Evolutionary conservation across 441 rosid genomes (phyloP).

Genomic region (Erodium texanum): DNA sequence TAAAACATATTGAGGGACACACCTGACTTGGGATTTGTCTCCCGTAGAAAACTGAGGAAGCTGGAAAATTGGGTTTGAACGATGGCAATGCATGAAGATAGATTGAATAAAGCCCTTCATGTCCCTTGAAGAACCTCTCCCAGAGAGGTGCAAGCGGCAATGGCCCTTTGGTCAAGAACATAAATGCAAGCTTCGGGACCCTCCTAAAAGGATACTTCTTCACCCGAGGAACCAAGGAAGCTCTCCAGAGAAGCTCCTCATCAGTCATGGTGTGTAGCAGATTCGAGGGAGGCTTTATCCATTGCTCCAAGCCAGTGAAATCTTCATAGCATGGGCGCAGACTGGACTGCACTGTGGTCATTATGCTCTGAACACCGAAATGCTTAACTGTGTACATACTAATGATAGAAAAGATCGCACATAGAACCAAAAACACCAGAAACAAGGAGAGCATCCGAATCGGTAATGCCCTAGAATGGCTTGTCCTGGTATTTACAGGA

Average conservation of each 20-base stretch:
- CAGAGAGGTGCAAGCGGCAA: constrained; percentile 74
- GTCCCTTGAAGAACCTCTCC: constrained; percentile 83
- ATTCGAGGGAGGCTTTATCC: constrained; percentile 51
- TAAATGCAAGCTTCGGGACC: constrained; percentile 71
- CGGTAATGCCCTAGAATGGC: constrained; percentile 44
- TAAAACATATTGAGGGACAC: constrained; percentile 40
- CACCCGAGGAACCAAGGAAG: constrained; percentile 63
- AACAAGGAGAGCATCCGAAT: constrained; percentile 42
- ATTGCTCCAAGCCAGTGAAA: constrained; percentile 30
- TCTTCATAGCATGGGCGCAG: constrained; percentile 46
- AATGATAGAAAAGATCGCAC: constrained; percentile 47
- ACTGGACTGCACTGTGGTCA: constrained; percentile 36
- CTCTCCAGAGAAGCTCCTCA: constrained; percentile 73
- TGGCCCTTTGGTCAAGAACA: constrained; percentile 87
- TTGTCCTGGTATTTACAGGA: constrained; percentile 27
- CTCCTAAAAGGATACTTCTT: constrained; percentile 52
- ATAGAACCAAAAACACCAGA: constrained; percentile 44
- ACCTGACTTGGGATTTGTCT: constrained; percentile 87
- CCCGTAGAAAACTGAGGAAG: constrained; percentile 50
- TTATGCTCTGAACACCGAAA: constrained; percentile 44
- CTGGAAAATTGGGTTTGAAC: constrained; percentile 44
- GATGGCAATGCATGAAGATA: constrained; percentile 63
- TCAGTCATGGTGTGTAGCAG: constrained; percentile 47
- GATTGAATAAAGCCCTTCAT: constrained; percentile 42
- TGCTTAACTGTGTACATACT: constrained; percentile 58